phyloP scores from a whole-genome alignment of 495 filamentous ascomycete species.

The Aspergillus haitiensis region DNA sequence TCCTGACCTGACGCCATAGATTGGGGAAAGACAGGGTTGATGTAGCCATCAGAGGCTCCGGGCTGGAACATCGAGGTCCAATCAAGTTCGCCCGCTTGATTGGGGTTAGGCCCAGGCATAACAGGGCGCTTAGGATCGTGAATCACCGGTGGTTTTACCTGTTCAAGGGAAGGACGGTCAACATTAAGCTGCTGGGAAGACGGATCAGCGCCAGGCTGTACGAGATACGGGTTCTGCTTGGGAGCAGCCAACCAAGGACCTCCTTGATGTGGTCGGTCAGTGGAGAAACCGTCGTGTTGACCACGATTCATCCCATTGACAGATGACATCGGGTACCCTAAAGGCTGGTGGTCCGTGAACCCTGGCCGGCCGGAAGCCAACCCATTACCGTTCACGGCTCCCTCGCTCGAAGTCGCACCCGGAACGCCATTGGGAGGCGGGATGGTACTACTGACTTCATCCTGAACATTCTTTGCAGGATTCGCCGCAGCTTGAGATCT shows the following conservation, averaged over 20 bases:
- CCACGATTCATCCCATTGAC: conserved; percentile 50
- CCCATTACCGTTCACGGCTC: conserved; percentile 48
- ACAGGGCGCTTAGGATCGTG: conserved; percentile 47
- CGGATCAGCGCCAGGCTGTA: conserved; percentile 44
- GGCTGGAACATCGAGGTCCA: conserved; percentile 75
- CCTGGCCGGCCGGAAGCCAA: conserved; percentile 41
- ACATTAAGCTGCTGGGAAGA: conserved; percentile 49
- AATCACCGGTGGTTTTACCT: conserved; percentile 49
- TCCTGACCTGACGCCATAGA: conserved; percentile 50
- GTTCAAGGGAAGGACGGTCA: conserved; percentile 49
- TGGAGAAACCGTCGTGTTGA: conserved; percentile 42
- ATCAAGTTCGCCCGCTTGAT: conserved; percentile 53
- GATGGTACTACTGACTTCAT: conserved; percentile 50
- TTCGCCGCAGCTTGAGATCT: conserved; percentile 64
- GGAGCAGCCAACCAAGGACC: conserved; percentile 49
- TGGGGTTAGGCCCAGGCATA: conserved; percentile 44
- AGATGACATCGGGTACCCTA: conserved; percentile 48
- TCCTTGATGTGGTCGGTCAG: conserved; percentile 41
- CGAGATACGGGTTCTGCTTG: conserved; percentile 51
- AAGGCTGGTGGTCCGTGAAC: conserved; percentile 47
- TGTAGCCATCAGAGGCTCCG: conserved; percentile 61
- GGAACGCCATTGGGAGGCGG: conserved; percentile 46
- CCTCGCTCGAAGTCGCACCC: conserved; percentile 47
- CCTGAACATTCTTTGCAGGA: conserved; percentile 51
- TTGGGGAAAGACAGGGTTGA: conserved; percentile 59